Base-by-base conservation (phyloP, 305 asterid species). In the Euphrasia arctica region DNA sequence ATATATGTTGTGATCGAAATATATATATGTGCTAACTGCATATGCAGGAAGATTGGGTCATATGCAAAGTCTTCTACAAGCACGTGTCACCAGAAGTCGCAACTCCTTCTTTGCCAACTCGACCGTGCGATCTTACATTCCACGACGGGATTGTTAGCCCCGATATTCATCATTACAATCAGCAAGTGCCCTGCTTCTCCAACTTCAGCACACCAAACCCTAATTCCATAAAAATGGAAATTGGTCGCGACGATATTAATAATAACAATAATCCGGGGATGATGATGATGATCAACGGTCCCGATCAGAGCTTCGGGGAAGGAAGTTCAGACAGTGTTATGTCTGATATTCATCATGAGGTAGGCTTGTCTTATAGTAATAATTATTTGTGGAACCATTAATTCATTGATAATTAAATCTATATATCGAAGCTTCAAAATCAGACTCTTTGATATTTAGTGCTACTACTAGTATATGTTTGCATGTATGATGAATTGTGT, bases 111-210 rank as follows among this genome's bases (percentile, higher is more conserved):
- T 74, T 79, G 42, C 48, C 80, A 54, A 75, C 66, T 79, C 84
- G 82, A 49, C 79, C 78, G 36, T 52, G 9, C 43, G 12, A 57
- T 7, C 45, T 47, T 18, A 10, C 52, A 47, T 47, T 3, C 15
- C 15, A 51, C 22, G 56, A 52, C 57, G 13, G 5, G 13, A 47
- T 47, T 47, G 43, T 39, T 0, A n/a, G 14, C 7, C 52, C 52
- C 4, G 15, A 45, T 45, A n/a, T 10, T 45, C 51, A 45, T 45
- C 6, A 34, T 54, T 58, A 58, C 69, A 9, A 50, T 64, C 56
- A 81, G 81, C 96, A 89, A 80, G 93, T 86, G 88, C 91, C 96
- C 96, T 89, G 96, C 95, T 85, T 89, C 95, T 89, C 96, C 96
- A 86, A 70, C 78, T 74, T 75, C 72, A 43, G 67, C 72, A 4